Conservation (phyloP, 2,329 filamentous ascomycete genomes). For the Microsporum ferrugineum region DNA sequence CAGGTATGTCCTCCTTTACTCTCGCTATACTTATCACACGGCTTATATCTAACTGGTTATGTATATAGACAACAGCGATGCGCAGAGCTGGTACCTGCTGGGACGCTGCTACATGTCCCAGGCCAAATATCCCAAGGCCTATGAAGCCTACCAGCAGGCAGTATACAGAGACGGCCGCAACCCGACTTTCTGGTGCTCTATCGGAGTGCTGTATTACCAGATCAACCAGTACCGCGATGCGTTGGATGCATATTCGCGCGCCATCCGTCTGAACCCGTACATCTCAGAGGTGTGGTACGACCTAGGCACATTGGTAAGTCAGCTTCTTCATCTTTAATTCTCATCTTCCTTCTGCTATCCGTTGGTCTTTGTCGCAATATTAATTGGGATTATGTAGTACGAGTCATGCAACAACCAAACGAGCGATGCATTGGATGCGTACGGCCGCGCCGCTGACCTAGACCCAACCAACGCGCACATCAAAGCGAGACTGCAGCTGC, state of each 20-base stretch:
- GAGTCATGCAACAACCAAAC: conserved; percentile 99
- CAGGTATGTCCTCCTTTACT: conserved; percentile 51
- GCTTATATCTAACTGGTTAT: neutral
- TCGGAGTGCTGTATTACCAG: conserved; percentile 96
- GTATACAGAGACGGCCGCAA: conserved; percentile 97
- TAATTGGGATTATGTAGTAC: conserved; percentile 47
- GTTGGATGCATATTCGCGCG: conserved; percentile 90
- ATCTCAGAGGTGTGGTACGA: conserved; percentile 99
- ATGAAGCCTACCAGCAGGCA: conserved; percentile 96
- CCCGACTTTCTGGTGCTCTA: conserved; percentile 98
- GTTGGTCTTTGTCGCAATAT: conserved; percentile 2
- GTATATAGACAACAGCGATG: conserved; percentile 69
- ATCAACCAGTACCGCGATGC: conserved; percentile 99
- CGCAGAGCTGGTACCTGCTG: conserved; percentile 96
- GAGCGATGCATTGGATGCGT: conserved; percentile 87
- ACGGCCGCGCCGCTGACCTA: conserved; percentile 84
- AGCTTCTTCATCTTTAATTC: neutral
- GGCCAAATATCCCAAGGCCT: conserved; percentile 96
- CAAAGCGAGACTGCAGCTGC: conserved; percentile 80
- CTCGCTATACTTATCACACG: neutral
- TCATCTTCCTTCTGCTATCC: conserved; percentile 20
- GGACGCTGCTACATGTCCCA: conserved; percentile 99
- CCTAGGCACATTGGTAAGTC: conserved; percentile 77
- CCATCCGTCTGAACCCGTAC: conserved; percentile 91
- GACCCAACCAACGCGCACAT: conserved; percentile 91